A percentile compares a stretch with the other conserved stretches of the same genome.
These are phyloP conservation scores for Coemansia brasiliensis DNA, from an alignment of 192 early-diverging fungal genomes.

Conservation along the genomic window DNA sequence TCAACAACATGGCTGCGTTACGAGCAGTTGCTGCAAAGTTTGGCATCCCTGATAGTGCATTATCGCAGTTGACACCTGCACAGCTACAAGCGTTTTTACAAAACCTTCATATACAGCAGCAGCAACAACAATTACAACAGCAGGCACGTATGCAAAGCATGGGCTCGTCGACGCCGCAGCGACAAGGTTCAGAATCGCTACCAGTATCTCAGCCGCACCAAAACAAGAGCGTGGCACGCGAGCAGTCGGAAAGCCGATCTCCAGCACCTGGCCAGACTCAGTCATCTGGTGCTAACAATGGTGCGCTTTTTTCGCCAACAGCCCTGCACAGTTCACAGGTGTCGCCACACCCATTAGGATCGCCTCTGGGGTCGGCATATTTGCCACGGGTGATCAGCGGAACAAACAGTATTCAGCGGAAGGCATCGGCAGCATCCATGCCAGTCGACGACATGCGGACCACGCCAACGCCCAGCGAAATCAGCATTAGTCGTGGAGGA, in stretches of 20 bases:
- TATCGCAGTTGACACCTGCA: conserved; percentile 19
- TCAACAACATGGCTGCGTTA: conserved; percentile 24
- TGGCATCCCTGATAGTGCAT: conserved; percentile 24
- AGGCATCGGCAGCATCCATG: conserved; percentile 31
- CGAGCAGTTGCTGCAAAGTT: conserved; percentile 36
- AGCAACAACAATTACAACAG: conserved; percentile 22
- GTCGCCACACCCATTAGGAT: conserved; percentile 13
- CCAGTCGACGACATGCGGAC: conserved; percentile 33
- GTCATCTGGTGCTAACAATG: neutral
- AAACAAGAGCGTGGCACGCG: conserved; percentile 31
- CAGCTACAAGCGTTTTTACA: conserved; percentile 39
- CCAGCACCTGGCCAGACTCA: conserved; percentile 27
- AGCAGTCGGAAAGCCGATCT: conserved; percentile 34
- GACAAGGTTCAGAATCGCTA: conserved; percentile 1
- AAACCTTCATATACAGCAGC: conserved; percentile 35
- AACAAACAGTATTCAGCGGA: conserved; percentile 23
- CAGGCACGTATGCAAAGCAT: conserved; percentile 10
- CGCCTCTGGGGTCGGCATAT: conserved; percentile 20
- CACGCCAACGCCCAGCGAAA: conserved; percentile 44
- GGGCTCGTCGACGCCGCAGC: conserved; percentile 28
- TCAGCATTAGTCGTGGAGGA: conserved; percentile 9
- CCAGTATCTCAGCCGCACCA: conserved; percentile 7
- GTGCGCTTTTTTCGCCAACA: conserved; percentile 29
- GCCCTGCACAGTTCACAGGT: conserved; percentile 19
- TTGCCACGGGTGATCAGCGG: conserved; percentile 17